A percentile compares a stretch with the other conserved stretches of the same genome.
phyloP scores from a whole-genome alignment of 176 grass and related monocot species.

The Alopecurus myosuroides region DNA sequence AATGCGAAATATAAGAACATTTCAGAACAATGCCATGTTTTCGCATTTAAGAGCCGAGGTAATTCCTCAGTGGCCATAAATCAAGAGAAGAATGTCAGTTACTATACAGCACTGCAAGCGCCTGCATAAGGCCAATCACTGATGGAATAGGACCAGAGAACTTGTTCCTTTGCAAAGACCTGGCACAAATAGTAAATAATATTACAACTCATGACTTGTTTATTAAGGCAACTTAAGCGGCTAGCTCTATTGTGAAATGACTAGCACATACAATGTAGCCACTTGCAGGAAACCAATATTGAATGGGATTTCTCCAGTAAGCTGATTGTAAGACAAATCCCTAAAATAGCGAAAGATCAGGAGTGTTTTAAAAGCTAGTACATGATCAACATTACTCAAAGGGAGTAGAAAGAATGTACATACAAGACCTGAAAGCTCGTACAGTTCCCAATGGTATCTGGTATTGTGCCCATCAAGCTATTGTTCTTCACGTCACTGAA shows the following conservation, averaged over 20 bases:
- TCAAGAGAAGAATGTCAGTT: conserved; percentile 10
- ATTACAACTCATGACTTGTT: background rate
- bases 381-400: background rate
- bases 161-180: conserved; percentile 92
- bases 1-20: background rate
- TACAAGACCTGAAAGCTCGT: conserved; percentile 99
- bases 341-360: conserved; percentile 42
- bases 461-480: conserved; percentile 82
- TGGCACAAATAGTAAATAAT: conserved; percentile 20
- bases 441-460: conserved; percentile 89
- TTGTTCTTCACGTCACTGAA: conserved; percentile 95
- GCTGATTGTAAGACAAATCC: conserved; percentile 95
- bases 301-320: conserved; percentile 85
- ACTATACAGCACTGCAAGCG: conserved; percentile 84
- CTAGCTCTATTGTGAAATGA: background rate
- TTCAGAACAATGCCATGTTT: background rate
- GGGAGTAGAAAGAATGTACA: conserved; percentile 26
- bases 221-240: background rate
- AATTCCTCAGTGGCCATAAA: background rate
- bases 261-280: conserved; percentile 75
- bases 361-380: background rate
- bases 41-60: background rate
- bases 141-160: conserved; percentile 82
- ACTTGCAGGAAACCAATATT: conserved; percentile 99
- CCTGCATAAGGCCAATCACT: conserved; percentile 98